Evolutionary conservation across 257 asterid species (phyloP), one percentile per base, ranked within the genome.

Genomic region (Plantago ovata): DNA sequence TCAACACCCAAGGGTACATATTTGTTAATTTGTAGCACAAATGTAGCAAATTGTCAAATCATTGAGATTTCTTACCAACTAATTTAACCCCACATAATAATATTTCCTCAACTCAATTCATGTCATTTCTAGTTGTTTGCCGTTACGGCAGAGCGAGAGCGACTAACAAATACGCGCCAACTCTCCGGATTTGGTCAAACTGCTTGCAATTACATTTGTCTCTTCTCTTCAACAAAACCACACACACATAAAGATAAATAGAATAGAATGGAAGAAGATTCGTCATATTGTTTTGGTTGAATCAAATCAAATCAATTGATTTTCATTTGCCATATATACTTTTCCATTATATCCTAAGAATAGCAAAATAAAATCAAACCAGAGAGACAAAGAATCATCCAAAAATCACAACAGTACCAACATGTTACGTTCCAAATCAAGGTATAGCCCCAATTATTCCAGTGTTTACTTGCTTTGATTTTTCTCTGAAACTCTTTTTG

Each of bases 341-440:
- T 70, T 58, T 57, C 69, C 68, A 76, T 77, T 24, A 2, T 72
- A 69, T 70, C 49, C 81, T 76, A 73, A 77, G 68, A 68, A 73
- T 68, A 69, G 74, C 11, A 44, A 50, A 52, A 45, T 56, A 65
- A n/a, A n/a, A n/a, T n/a, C n/a, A n/a, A n/a, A n/a, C n/a, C n/a
- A n/a, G n/a, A n/a, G n/a, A n/a, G n/a, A n/a, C n/a, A 66, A 63
- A 59, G 74, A 81, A 64, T 72, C 70, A 42, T 10, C 72, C 36
- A 38, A 51, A 12, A 60, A 6, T 47, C 19, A 56, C 19, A 56
- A 45, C 19, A 52, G 19, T 38, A 2, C 28, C 73, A 78, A 50
- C 54, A 87, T 84, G 96, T 48, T 66, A 56, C 84, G 85, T 61
- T 82, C 96, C 62, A 87, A 78, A 77, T 71, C 84, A 60, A 82